phyloP scores from a whole-genome alignment of 768 basidiomycete species.

The Tephrocybe sp. region DNA sequence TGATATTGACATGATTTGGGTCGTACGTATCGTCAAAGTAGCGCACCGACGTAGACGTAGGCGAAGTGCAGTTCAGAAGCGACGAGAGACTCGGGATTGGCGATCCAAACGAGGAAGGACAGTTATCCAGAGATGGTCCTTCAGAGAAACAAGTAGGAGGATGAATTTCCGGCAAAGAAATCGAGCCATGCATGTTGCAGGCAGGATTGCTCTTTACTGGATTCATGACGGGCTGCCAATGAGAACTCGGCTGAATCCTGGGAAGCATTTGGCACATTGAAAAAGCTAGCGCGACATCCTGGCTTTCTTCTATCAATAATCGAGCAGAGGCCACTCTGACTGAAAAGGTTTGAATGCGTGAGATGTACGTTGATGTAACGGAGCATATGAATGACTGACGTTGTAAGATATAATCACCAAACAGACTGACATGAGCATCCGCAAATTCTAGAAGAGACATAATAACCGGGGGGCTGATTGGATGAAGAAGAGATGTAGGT shows the following conservation, averaged over 20 bases:
- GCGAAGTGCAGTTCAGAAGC: slow-evolving; percentile 10
- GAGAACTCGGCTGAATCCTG: slow-evolving; percentile 8
- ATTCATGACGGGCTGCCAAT: slow-evolving; percentile 6
- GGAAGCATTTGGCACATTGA: slow-evolving; percentile 15
- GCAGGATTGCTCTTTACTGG: slow-evolving; percentile 4
- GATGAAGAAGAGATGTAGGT: slow-evolving; percentile 11
- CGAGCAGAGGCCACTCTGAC: slow-evolving; percentile 18
- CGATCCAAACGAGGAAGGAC: slow-evolving; percentile 9
- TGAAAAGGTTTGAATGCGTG: not conserved
- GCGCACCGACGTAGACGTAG: slow-evolving; percentile 9
- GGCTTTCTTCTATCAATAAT: slow-evolving; percentile 15
- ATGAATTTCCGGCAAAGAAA: slow-evolving; percentile 13
- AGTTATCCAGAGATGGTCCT: not conserved
- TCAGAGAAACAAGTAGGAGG: slow-evolving; percentile 3
- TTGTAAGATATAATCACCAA: slow-evolving; percentile 16
- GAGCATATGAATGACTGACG: slow-evolving; percentile 8
- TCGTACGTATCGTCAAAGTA: not conserved
- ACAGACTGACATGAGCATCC: slow-evolving; percentile 10
- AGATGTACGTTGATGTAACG: too few relatives aligned
- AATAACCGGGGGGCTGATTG: slow-evolving; percentile 14
- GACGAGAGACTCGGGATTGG: slow-evolving; percentile 16
- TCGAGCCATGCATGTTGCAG: slow-evolving; percentile 7
- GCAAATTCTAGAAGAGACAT: slow-evolving; percentile 13
- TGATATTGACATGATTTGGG: slow-evolving; percentile 2
- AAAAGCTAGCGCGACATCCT: slow-evolving; percentile 11